Percentiles rank a stretch among this genome's conserved stretches.
Evolutionary conservation across 1,139 yeast genomes (phyloP).

Genomic region (Blastobotrys elegans): DNA sequence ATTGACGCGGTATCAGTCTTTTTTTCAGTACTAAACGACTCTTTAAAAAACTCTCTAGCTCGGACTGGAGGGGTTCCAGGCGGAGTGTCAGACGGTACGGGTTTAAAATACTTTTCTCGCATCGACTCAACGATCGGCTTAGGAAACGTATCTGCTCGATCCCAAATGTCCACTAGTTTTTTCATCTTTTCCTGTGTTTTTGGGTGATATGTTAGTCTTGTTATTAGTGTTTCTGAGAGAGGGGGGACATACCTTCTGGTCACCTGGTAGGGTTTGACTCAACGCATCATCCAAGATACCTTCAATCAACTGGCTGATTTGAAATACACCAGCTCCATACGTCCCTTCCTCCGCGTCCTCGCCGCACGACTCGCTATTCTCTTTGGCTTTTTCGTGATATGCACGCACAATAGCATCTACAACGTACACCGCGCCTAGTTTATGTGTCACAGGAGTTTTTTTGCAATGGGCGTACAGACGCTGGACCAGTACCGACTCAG

Average conservation of each 20-base stretch:
- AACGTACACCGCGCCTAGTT: conserved; percentile 85
- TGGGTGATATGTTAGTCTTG: conserved; percentile 15
- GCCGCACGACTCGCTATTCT: conserved; percentile 41
- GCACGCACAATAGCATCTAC: conserved; percentile 90
- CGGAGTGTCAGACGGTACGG: conserved; percentile 21
- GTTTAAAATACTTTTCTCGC: conserved; percentile 18
- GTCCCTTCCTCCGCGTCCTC: conserved; percentile 55
- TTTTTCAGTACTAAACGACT: conserved; percentile 13
- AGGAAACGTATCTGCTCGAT: conserved; percentile 72
- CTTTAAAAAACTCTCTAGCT: conserved; percentile 26
- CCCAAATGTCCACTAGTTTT: conserved; percentile 91
- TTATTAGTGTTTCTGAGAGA: conserved; percentile 13
- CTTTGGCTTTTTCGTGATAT: conserved; percentile 68
- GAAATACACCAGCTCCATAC: conserved; percentile 63
- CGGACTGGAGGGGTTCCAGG: conserved; percentile 19
- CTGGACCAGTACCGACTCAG: conserved; percentile 56
- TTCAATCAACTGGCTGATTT: conserved; percentile 32
- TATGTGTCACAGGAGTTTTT: conserved; percentile 72
- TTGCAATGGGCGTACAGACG: conserved; percentile 64
- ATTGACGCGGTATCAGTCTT: conserved; percentile 37
- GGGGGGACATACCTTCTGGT: conserved; percentile 23
- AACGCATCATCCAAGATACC: conserved; percentile 32
- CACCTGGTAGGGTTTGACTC: conserved; percentile 23
- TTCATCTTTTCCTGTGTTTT: conserved; percentile 70
- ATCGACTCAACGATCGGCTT: conserved; percentile 47